Evolutionary conservation across 1,284 basidiomycete species (phyloP).

Genomic region (Fomitopsis schrenkii): DNA sequence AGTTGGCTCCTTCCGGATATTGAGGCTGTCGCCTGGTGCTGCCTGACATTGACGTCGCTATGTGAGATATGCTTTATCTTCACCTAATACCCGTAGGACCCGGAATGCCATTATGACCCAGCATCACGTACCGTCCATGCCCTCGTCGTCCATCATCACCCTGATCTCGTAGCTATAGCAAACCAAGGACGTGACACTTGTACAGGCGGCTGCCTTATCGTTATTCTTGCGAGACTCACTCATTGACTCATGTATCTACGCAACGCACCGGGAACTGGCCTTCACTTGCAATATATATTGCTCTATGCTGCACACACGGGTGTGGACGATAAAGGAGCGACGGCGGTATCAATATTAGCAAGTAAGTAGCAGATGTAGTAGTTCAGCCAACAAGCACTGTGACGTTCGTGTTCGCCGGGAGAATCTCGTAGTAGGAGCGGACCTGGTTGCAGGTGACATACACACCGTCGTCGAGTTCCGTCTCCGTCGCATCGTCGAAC

Average conservation of each 20-base stretch:
- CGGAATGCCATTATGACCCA: not conserved
- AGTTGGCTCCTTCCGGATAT: conserved; percentile 66
- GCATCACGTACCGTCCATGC: not conserved
- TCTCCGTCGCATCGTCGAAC: conserved; percentile 28
- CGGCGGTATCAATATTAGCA: not conserved
- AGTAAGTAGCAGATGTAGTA: not conserved
- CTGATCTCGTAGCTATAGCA: not conserved
- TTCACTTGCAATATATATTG: not conserved
- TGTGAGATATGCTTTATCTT: conserved; percentile 27
- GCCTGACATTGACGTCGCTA: conserved; percentile 2
- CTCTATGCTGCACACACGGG: not conserved
- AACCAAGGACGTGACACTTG: not conserved
- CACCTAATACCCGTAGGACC: conserved; percentile 7
- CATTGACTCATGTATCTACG: not conserved
- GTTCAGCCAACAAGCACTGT: not conserved
- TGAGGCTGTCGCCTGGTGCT: conserved; percentile 41
- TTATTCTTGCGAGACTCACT: not conserved
- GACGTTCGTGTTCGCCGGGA: not conserved
- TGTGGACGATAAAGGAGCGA: not conserved
- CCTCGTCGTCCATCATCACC: not conserved
- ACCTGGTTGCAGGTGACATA: conserved; percentile 45
- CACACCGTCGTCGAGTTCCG: conserved; percentile 47
- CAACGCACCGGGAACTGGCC: not conserved
- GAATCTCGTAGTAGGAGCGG: conserved; percentile 34
- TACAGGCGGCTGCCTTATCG: not conserved